phyloP scores from a whole-genome alignment of 2,329 filamentous ascomycete species.

The Septoria petroselini region DNA sequence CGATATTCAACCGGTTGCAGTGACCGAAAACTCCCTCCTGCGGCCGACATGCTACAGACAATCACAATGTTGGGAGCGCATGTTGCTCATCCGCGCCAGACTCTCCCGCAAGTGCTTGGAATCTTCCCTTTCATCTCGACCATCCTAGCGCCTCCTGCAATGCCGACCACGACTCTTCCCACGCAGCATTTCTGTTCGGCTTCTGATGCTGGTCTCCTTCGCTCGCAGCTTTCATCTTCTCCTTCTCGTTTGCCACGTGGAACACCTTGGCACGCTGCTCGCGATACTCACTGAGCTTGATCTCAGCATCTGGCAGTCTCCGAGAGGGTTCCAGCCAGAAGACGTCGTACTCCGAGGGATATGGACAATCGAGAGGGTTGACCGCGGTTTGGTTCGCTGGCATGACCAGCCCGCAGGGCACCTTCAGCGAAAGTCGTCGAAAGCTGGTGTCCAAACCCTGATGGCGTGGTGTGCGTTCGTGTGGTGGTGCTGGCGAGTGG shows the following conservation, averaged over 20 bases:
- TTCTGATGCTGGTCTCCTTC: background rate
- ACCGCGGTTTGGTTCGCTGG: background rate
- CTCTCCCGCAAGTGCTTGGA: no score
- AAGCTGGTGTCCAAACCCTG: slow-evolving; percentile 5
- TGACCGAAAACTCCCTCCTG: no score
- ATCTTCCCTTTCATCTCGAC: background rate
- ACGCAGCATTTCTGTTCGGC: background rate
- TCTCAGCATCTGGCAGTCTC: slow-evolving; percentile 6
- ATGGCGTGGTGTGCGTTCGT: background rate
- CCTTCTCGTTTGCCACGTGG: background rate
- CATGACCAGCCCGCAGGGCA: background rate
- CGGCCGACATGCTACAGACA: no score
- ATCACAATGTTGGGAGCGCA: no score
- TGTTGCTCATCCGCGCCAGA: no score
- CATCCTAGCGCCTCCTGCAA: background rate
- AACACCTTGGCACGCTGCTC: slow-evolving; percentile 10
- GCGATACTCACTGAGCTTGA: slow-evolving; percentile 14
- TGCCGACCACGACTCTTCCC: slow-evolving; percentile 16
- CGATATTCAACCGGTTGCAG: no score
- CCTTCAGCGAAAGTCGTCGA: slow-evolving; percentile 1
- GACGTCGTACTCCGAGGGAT: slow-evolving; percentile 12
- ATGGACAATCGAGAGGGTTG: background rate
- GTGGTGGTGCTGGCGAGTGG: background rate
- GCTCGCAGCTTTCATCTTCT: no score
- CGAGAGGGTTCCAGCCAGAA: slow-evolving; percentile 13